A percentile compares a stretch with the other conserved stretches of the same genome.
phyloP scores from a whole-genome alignment of 2,329 filamentous ascomycete genomes.

The Aureobasidium sp. region DNA sequence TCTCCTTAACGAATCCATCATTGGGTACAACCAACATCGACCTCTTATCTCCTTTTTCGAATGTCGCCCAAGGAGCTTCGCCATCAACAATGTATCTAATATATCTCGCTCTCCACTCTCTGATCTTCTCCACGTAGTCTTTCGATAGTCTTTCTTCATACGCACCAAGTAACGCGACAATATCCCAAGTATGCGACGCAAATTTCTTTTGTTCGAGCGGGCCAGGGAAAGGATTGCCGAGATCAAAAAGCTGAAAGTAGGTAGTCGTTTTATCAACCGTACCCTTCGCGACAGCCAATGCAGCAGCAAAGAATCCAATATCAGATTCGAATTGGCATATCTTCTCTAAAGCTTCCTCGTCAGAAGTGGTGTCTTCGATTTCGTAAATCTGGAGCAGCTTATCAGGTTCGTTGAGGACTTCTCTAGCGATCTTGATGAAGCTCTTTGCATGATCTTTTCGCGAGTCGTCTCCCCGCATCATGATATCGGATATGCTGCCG shows the following conservation, averaged over 20 bases:
- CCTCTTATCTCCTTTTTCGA: not conserved
- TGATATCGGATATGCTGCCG: slow-evolving; percentile 33
- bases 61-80: slow-evolving; percentile 20
- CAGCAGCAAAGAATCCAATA: slow-evolving; percentile 26
- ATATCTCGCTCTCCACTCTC: slow-evolving; percentile 18
- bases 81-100: slow-evolving; percentile 19
- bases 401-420: slow-evolving; percentile 54
- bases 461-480: slow-evolving; percentile 50
- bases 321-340: slow-evolving; percentile 28
- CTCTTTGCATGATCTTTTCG: slow-evolving; percentile 64
- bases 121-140: slow-evolving; percentile 5
- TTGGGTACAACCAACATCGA: not conserved
- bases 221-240: slow-evolving; percentile 25
- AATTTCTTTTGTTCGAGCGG: slow-evolving; percentile 21
- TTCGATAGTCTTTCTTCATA: slow-evolving; percentile 21
- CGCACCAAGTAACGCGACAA: slow-evolving; percentile 24
- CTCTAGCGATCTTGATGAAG: slow-evolving; percentile 58
- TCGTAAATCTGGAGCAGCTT: slow-evolving; percentile 22
- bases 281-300: slow-evolving; percentile 21
- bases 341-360: slow-evolving; percentile 21
- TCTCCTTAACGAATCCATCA: not conserved
- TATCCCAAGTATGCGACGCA: slow-evolving; percentile 27
- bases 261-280: slow-evolving; percentile 10
- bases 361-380: slow-evolving; percentile 12
- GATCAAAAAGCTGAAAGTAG: slow-evolving; percentile 25